These are phyloP conservation scores for Ophiostoma angusticollis DNA, from an alignment of 2,329 filamentous ascomycete species.

Conservation along the genomic window DNA sequence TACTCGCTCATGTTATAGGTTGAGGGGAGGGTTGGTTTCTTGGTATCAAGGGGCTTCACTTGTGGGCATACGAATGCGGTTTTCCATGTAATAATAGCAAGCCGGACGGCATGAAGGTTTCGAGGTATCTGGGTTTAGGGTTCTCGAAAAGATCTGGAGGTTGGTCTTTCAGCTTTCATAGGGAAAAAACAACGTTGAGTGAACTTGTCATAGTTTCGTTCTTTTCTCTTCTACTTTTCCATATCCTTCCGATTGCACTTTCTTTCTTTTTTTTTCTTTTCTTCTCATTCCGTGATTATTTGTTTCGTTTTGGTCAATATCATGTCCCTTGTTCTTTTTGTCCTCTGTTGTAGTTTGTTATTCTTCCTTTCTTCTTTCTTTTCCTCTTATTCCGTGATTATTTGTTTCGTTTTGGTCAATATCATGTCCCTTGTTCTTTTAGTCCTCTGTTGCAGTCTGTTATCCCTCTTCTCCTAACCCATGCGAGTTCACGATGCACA, in stretches of 20 bases:
- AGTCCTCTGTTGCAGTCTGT: too few relatives aligned
- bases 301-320: neutral
- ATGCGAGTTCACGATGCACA: too few relatives aligned
- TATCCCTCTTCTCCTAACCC: too few relatives aligned
- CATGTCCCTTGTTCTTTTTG: neutral
- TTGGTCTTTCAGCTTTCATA: too few relatives aligned
- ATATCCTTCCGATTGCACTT: neutral
- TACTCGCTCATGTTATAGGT: constrained; percentile 31
- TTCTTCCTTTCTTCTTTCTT: neutral
- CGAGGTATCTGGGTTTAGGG: too few relatives aligned
- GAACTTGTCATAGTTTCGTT: neutral
- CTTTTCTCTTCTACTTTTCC: neutral
- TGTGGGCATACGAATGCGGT: neutral
- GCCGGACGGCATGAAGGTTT: too few relatives aligned
- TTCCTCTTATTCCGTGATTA: neutral
- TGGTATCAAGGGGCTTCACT: neutral
- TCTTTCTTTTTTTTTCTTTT: neutral
- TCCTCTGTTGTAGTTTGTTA: constrained; percentile 1
- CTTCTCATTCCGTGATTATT: neutral
- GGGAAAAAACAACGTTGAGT: too few relatives aligned
- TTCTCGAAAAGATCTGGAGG: too few relatives aligned
- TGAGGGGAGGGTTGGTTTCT: neutral
- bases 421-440: too few relatives aligned
- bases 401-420: neutral
- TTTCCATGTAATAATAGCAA: too few relatives aligned